Evolutionary conservation across 352 stramenopile species (phyloP).

Genomic region (Phytophthora pluvialis): DNA sequence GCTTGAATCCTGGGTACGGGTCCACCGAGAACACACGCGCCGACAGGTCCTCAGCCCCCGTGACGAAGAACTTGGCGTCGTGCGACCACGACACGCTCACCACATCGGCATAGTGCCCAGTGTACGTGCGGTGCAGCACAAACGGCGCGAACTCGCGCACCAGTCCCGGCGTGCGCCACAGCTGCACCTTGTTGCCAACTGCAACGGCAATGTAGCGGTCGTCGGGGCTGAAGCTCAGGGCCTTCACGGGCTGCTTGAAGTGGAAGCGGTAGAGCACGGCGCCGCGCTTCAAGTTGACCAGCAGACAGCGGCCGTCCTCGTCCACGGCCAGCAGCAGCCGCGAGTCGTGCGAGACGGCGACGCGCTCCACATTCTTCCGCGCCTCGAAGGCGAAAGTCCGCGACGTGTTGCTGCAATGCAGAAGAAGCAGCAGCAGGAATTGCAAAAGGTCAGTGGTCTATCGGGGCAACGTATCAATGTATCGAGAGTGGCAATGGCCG

Average conservation of each 20-base stretch:
- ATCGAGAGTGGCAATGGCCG: background rate
- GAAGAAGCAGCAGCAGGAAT: background rate
- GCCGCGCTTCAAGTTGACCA: conserved; percentile 91
- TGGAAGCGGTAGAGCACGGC: conserved; percentile 94
- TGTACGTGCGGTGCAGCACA: conserved; percentile 88
- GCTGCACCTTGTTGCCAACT: conserved; percentile 91
- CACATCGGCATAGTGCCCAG: conserved; percentile 91
- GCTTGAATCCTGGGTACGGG: conserved; percentile 75
- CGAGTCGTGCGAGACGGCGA: conserved; percentile 91
- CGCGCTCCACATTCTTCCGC: conserved; percentile 88
- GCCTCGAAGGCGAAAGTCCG: conserved; percentile 92
- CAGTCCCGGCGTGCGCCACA: conserved; percentile 89
- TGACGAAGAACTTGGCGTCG: conserved; percentile 92
- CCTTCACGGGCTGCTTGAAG: conserved; percentile 92
- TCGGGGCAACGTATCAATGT: background rate
- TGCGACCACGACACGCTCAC: conserved; percentile 88
- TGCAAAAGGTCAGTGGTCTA: conserved; percentile 7
- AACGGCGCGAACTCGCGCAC: conserved; percentile 93
- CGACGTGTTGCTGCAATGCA: conserved; percentile 73
- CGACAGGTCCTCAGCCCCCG: conserved; percentile 88
- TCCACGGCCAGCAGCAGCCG: conserved; percentile 90
- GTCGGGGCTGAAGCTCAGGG: conserved; percentile 90
- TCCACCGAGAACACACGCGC: conserved; percentile 87
- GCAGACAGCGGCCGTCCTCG: conserved; percentile 89
- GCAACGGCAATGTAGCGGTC: conserved; percentile 90